These are phyloP conservation scores for Nidularia pulvinata DNA, from an alignment of 768 basidiomycete genomes.

Conservation along the genomic window DNA sequence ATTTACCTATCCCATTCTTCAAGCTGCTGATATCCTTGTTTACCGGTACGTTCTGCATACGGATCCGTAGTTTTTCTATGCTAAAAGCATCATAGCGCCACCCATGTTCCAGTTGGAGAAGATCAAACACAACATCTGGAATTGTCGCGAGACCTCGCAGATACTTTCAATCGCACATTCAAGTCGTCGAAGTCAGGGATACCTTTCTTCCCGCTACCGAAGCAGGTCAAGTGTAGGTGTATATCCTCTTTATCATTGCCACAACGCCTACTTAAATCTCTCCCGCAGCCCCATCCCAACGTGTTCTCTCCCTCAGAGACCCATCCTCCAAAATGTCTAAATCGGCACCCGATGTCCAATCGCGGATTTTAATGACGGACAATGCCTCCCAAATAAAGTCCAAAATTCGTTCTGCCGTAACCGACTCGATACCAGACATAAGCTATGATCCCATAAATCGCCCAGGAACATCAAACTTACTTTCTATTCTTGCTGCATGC, in stretches of 20 bases:
- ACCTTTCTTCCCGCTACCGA: conserved; percentile 71
- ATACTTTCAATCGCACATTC: conserved; percentile 78
- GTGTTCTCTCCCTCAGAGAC: conserved; percentile 86
- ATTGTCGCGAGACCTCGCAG: conserved; percentile 81
- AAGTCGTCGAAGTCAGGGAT: conserved; percentile 26
- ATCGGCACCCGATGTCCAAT: conserved; percentile 75
- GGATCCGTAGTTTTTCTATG: neutral
- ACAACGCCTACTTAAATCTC: neutral
- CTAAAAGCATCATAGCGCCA: conserved; percentile 51
- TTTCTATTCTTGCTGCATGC: conserved; percentile 81
- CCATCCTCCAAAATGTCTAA: conserved; percentile 95
- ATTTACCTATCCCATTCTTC: conserved; percentile 91
- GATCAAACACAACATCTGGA: conserved; percentile 97
- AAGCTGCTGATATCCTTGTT: conserved; percentile 89
- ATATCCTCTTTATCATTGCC: neutral
- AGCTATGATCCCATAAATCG: conserved; percentile 81
- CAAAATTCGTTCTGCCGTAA: conserved; percentile 83
- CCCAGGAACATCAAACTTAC: conserved; percentile 82
- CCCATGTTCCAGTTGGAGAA: conserved; percentile 95
- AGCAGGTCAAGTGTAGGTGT: conserved; percentile 70
- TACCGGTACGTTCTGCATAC: conserved; percentile 65
- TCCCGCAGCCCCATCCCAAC: conserved; percentile 67
- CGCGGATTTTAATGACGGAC: conserved; percentile 89
- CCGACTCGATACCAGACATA: conserved; percentile 76
- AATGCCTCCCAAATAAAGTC: conserved; percentile 50